Evolutionary conservation across 768 basidiomycete species (phyloP).

Genomic region (Phanerochaete carnosa): DNA sequence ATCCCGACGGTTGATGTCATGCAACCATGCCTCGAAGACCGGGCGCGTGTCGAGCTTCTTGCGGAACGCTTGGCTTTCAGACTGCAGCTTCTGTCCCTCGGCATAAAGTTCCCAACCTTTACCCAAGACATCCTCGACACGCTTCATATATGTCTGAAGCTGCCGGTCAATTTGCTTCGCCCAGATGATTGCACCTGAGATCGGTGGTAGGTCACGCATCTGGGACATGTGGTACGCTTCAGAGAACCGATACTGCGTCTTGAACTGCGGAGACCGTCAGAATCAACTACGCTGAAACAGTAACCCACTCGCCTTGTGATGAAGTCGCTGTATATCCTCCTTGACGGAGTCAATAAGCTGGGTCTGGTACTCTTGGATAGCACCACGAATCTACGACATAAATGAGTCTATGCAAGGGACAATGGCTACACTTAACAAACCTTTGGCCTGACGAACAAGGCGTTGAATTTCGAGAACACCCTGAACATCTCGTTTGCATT

Average conservation of each 20-base stretch:
- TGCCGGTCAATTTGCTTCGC: constrained; percentile 98
- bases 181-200: constrained; percentile 98
- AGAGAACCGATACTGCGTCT: constrained; percentile 92
- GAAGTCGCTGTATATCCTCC: constrained; percentile 92
- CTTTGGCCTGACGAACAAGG: constrained; percentile 93
- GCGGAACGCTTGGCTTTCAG: constrained; percentile 87
- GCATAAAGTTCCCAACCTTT: constrained; percentile 99
- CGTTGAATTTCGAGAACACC: constrained; percentile 98
- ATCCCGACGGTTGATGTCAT: constrained; percentile 90
- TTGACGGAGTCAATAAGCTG: constrained; percentile 99
- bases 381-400: constrained; percentile 77
- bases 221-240: constrained; percentile 98
- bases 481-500: constrained; percentile 99
- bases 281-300: not conserved
- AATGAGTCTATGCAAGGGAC: not conserved
- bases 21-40: constrained; percentile 94
- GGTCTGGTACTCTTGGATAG: constrained; percentile 98
- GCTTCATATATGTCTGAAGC: constrained; percentile 95
- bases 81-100: constrained; percentile 97
- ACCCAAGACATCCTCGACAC: constrained; percentile 96
- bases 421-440: constrained; percentile 39
- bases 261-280: constrained; percentile 55
- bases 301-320: constrained; percentile 67
- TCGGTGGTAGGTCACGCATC: constrained; percentile 97
- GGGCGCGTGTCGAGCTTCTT: constrained; percentile 94